phyloP scores from a whole-genome alignment of 2,329 filamentous ascomycete genomes.

The Microascus cirrosus region DNA sequence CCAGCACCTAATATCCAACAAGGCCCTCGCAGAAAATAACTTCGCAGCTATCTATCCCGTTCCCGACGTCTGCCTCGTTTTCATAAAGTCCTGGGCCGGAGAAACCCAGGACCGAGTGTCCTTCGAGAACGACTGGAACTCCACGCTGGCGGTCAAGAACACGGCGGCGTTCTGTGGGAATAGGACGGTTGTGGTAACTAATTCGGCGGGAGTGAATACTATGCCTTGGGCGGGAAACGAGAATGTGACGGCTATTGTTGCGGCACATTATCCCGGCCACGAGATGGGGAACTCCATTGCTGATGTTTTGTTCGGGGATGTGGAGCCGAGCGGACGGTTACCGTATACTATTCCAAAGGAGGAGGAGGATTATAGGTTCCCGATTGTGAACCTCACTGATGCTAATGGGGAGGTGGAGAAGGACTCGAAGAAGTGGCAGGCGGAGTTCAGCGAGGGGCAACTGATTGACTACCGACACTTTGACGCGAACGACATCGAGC shows the following conservation, averaged over 20 bases:
- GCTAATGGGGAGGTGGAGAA: no score
- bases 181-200: conserved; percentile 58
- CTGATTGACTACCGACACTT: conserved; percentile 66
- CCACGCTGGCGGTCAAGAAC: conserved; percentile 49
- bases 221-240: conserved; percentile 64
- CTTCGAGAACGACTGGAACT: conserved; percentile 49
- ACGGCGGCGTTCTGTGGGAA: conserved; percentile 59
- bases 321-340: conserved; percentile 68
- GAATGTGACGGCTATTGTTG: conserved; percentile 76
- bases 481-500: conserved; percentile 49
- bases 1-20: conserved; percentile 30
- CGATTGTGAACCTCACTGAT: conserved; percentile 63
- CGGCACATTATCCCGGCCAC: conserved; percentile 72
- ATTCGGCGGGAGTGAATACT: conserved; percentile 63
- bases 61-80: conserved; percentile 45
- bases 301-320: conserved; percentile 70
- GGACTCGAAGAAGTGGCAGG: no score
- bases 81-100: conserved; percentile 63
- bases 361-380: conserved; percentile 23
- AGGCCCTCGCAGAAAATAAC: conserved; percentile 52
- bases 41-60: conserved; percentile 13
- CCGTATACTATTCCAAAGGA: conserved; percentile 57
- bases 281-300: conserved; percentile 71
- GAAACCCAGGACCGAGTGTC: conserved; percentile 57
- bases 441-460: conserved; percentile 64